Percentiles rank a stretch among this genome's conserved stretches.
These are phyloP conservation scores for Linderina pennispora DNA, from an alignment of 192 early-diverging fungal species.

Conservation along the genomic window DNA sequence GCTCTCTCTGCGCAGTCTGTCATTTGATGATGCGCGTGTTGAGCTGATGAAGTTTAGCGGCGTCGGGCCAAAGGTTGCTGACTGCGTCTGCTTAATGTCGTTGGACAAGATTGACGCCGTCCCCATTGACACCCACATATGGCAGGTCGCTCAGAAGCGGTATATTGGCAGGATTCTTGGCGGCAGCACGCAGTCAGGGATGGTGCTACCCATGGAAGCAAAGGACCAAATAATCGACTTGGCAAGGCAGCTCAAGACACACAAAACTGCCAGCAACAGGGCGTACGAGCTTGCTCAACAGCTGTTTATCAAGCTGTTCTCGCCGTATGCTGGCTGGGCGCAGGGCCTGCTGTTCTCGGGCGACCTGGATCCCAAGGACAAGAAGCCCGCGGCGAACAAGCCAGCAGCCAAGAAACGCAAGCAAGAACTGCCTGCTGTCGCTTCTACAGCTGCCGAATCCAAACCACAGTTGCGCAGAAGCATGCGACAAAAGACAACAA, in stretches of 20 bases:
- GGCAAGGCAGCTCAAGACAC: slow-evolving; percentile 25
- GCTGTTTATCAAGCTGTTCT: slow-evolving; percentile 72
- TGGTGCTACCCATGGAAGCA: slow-evolving; percentile 2
- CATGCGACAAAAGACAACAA: no score
- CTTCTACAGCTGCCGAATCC: no score
- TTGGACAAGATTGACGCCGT: slow-evolving; percentile 76
- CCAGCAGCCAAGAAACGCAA: neutral
- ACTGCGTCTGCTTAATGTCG: slow-evolving; percentile 91
- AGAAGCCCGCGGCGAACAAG: neutral
- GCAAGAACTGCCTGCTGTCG: no score
- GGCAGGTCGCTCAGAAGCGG: slow-evolving; percentile 84
- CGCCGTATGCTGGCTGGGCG: slow-evolving; percentile 76
- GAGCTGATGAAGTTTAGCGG: slow-evolving; percentile 69
- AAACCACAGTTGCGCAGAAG: no score
- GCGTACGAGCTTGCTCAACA: slow-evolving; percentile 65
- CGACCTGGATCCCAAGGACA: slow-evolving; percentile 18
- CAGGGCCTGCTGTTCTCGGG: slow-evolving; percentile 55
- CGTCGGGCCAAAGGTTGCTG: slow-evolving; percentile 95
- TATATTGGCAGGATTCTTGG: slow-evolving; percentile 50
- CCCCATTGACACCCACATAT: slow-evolving; percentile 94
- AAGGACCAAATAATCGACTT: slow-evolving; percentile 3
- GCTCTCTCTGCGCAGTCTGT: slow-evolving; percentile 45
- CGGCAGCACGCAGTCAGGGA: neutral
- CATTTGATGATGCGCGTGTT: slow-evolving; percentile 53
- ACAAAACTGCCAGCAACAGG: slow-evolving; percentile 60